These are phyloP conservation scores for Ceratonia siliqua DNA, from an alignment of 306 rosid genomes.

Conservation along the genomic window DNA sequence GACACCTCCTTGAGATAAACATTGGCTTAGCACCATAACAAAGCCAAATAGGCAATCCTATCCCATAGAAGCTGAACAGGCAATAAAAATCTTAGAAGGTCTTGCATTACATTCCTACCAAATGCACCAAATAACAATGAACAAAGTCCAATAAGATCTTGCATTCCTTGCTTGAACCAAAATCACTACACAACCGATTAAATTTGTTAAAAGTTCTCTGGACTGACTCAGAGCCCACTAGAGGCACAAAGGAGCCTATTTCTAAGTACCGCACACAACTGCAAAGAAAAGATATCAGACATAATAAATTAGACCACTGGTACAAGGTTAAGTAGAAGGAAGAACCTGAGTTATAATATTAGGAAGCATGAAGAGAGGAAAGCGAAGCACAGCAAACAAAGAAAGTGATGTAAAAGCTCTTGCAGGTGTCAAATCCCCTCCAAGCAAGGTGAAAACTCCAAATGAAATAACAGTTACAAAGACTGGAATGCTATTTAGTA, in stretches of 20 bases:
- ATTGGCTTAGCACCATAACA: no score
- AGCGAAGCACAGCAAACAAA: constrained; percentile 92
- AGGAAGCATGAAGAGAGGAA: constrained; percentile 98
- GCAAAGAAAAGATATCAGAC: background rate
- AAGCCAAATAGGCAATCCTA: no score
- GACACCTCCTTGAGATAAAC: no score
- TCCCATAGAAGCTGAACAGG: no score
- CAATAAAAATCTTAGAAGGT: no score
- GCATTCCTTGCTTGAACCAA: no score
- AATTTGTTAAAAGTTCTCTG: background rate
- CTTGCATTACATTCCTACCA: background rate
- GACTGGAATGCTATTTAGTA: constrained; percentile 91
- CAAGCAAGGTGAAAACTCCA: constrained; percentile 91
- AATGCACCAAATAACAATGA: background rate
- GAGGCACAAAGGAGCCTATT: background rate
- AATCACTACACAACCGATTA: background rate
- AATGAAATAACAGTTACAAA: constrained; percentile 91
- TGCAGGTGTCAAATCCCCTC: constrained; percentile 91
- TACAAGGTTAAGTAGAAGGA: background rate
- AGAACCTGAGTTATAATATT: constrained; percentile 93
- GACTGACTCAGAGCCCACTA: background rate
- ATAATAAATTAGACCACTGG: background rate
- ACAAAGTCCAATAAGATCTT: background rate
- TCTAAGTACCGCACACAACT: background rate
- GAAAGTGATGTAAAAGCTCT: constrained; percentile 97